Evolutionary conservation across 805 yeast genomes (phyloP), one percentile per base, ranked within the genome.

Genomic region (Ogataea henricii): DNA sequence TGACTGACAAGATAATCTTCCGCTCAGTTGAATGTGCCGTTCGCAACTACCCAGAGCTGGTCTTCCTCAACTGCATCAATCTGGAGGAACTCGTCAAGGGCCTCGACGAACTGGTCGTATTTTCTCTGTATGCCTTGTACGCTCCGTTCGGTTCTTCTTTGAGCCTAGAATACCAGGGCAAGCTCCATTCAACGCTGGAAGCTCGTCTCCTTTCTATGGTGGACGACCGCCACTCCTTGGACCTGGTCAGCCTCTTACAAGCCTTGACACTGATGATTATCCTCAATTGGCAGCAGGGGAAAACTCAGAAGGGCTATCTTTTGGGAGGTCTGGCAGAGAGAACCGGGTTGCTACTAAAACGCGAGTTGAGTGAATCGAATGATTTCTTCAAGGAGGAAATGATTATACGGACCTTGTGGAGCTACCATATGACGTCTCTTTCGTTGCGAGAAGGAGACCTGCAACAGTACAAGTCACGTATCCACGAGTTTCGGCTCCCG

Each of bases 271-370:
- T 53, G 7, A 45, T 48, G 43, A 46, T 53, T 16, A 38, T 41
- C 7, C 39, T 47, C 26, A 45, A 46, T 29, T 53, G 57, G 57
- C 57, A 53, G 26, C 49, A 40, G 7, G 54, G 57, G 7, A 46
- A 42, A 29, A 48, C 57, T 9, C 43, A 50, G 6, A 53, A 53
- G n/a, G 57, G 54, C 7, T 53, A 45, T 27, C 33, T 53, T 6
- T 30, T 53, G 20, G 57, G 57, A 16, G 57, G 57, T 1, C 32
- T 53, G 20, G 57, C 57, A 2, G 54, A 53, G 33, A 27, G 57
- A 18, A 43, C 48, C 6, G 46, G 40, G 14, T 21, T 26, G 12
- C 16, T 48, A 36, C 38, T 53, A 10, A 38, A 32, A 10, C 43
- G 36, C 9, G 52, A 53, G 26, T 40, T 43, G 35, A 34, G 27